Conservation (phyloP, 495 filamentous ascomycete species). For the Aspergillus campestris region DNA sequence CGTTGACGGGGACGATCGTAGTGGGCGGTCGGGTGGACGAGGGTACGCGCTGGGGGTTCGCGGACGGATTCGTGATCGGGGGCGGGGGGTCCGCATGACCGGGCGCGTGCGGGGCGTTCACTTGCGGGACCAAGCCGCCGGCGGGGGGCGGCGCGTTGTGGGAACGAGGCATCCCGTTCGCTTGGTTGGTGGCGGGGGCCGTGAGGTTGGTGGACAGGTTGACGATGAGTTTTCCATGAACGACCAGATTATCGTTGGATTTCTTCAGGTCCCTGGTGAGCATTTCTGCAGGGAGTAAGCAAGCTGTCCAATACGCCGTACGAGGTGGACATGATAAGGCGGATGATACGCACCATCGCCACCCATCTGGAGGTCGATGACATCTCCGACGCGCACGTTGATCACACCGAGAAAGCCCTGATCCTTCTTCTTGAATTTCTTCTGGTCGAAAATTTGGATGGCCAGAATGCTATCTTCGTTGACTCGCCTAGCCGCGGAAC, state of each 20-base stretch:
- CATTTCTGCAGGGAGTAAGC: constrained; percentile 56
- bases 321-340: neutral
- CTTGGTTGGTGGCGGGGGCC: constrained; percentile 41
- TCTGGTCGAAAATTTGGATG: constrained; percentile 98
- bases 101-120: constrained; percentile 21
- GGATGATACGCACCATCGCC: constrained; percentile 67
- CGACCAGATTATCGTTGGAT: constrained; percentile 94
- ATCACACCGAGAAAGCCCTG: constrained; percentile 97
- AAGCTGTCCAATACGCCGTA: neutral
- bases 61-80: constrained; percentile 27
- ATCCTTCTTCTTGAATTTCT: constrained; percentile 99
- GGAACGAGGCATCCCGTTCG: constrained; percentile 29
- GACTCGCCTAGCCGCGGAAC: constrained; percentile 49
- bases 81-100: constrained; percentile 22
- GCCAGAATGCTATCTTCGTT: constrained; percentile 93
- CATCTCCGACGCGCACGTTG: constrained; percentile 88
- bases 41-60: constrained; percentile 33
- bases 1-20: constrained; percentile 20
- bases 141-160: constrained; percentile 32
- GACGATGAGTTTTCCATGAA: constrained; percentile 94
- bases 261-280: constrained; percentile 97
- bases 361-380: constrained; percentile 79
- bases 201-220: constrained; percentile 86
- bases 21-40: constrained; percentile 27
- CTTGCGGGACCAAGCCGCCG: constrained; percentile 34